phyloP scores from a whole-genome alignment of 805 yeast genomes.

The Tetrapisispora namnaoensis region DNA sequence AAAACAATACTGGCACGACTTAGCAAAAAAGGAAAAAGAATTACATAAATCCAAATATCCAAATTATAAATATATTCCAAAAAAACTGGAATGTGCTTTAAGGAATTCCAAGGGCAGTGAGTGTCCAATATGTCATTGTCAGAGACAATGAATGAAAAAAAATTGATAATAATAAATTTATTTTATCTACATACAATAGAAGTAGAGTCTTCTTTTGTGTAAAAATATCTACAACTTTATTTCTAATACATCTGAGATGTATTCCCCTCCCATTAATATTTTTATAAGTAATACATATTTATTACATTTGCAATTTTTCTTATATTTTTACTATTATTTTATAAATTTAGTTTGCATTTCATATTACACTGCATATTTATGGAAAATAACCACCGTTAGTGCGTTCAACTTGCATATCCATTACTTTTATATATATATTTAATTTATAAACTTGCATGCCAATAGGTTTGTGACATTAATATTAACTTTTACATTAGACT shows the following conservation, averaged over 20 bases:
- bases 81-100: conserved; percentile 4
- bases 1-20: conserved; percentile 66
- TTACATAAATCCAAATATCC: conserved; percentile 78
- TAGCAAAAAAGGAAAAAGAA: conserved; percentile 75
- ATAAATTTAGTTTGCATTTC: no score
- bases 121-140: conserved; percentile 3
- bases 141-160: background rate
- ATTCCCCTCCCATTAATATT: background rate
- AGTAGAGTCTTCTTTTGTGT: no score
- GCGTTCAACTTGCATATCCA: no score
- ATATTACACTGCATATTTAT: no score
- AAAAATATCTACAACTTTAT: background rate
- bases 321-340: background rate
- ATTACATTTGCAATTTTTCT: background rate
- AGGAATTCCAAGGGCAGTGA: background rate
- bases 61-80: conserved; percentile 72
- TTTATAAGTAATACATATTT: background rate
- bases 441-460: no score
- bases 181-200: no score
- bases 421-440: no score
- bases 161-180: no score
- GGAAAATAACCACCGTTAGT: no score
- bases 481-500: no score
- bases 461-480: no score
- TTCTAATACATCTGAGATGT: conserved; percentile 2